Percentiles rank a stretch among this genome's conserved stretches.
Evolutionary conservation across 1,284 basidiomycete genomes (phyloP).

Genomic region (Chiua sp.): DNA sequence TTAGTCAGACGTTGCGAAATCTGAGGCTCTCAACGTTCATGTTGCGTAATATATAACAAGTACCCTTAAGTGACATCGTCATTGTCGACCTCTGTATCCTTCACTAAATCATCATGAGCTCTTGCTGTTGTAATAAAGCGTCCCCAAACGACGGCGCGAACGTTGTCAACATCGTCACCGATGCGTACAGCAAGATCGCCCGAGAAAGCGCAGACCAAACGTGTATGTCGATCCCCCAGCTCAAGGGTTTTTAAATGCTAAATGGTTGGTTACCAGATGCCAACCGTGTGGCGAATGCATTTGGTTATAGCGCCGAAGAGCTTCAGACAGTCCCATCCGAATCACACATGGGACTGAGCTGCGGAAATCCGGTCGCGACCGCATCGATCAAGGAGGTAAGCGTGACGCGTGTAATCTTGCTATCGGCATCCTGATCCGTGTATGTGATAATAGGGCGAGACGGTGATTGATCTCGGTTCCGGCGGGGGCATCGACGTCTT

Average conservation of each 20-base stretch:
- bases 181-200: constrained; percentile 26
- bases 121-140: constrained; percentile 1
- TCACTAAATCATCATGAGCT: constrained; percentile 8
- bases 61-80: neutral
- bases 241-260: neutral
- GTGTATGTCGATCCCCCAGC: constrained; percentile 16
- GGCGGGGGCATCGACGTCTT: constrained; percentile 61
- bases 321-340: constrained; percentile 46
- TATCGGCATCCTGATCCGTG: neutral
- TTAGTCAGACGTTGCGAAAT: neutral
- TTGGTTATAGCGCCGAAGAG: constrained; percentile 51
- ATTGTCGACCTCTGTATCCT: neutral
- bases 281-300: constrained; percentile 42
- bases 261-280: constrained; percentile 17
- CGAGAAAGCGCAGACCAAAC: constrained; percentile 15
- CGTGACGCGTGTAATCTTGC: too few relatives aligned
- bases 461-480: constrained; percentile 57
- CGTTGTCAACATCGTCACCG: constrained; percentile 20
- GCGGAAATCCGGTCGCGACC: constrained; percentile 53
- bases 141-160: constrained; percentile 7
- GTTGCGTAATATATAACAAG: too few relatives aligned
- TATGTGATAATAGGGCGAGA: constrained; percentile 49
- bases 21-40: too few relatives aligned
- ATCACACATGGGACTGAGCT: constrained; percentile 52
- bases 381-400: constrained; percentile 50